Evolutionary conservation across 2,329 filamentous ascomycete genomes (phyloP).

Genomic region (Cytospora piceicola): DNA sequence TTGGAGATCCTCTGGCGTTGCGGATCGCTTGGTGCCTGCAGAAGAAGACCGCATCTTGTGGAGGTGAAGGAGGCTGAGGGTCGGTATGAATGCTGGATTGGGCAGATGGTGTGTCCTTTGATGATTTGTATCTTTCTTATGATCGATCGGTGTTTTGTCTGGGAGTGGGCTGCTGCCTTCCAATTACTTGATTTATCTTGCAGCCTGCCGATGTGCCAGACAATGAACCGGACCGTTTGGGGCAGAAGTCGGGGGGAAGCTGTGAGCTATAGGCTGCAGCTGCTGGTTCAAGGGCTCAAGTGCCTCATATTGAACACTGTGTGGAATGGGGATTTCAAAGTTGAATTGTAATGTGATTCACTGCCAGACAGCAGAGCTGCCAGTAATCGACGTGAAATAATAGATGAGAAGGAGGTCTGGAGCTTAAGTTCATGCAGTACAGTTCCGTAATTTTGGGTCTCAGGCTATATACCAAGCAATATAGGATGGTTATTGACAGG

Average conservation of each 20-base stretch:
- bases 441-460: neutral
- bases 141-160: neutral
- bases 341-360: neutral
- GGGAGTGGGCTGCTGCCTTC: neutral
- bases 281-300: neutral
- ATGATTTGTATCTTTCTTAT: neutral
- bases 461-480: neutral
- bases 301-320: neutral
- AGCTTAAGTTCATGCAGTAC: neutral
- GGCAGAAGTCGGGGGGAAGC: neutral
- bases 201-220: neutral
- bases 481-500: neutral
- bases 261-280: neutral
- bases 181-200: neutral
- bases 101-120: neutral
- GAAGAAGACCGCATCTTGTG: neutral
- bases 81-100: neutral
- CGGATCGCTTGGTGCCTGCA: conserved; percentile 10
- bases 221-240: neutral
- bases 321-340: neutral
- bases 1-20: conserved; percentile 6
- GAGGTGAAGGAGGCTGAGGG: neutral
- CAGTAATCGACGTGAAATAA: neutral
- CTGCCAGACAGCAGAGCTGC: neutral
- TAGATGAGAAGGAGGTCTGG: neutral